A percentile compares a stretch with the other conserved stretches of the same genome.
Evolutionary conservation across 345 rosid species (phyloP).

Genomic region (Heritiera littoralis): DNA sequence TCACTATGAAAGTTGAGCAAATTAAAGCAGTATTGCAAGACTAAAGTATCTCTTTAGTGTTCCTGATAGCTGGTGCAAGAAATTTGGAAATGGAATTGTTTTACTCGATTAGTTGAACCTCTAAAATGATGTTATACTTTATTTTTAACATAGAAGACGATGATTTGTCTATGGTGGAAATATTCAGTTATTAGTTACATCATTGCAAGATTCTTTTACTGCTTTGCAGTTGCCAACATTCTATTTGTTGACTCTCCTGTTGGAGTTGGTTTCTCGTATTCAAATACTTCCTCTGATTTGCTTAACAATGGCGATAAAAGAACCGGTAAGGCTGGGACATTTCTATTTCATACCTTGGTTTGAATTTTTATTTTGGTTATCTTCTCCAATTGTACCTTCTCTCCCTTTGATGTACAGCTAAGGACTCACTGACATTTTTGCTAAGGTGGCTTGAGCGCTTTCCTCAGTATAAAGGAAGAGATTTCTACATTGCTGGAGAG

Average conservation of each 20-base stretch:
- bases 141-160: not conserved
- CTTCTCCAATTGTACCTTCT: conserved; percentile 17
- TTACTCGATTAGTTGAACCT: conserved; percentile 8
- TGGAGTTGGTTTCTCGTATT: conserved; percentile 92
- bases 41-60: not conserved
- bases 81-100: not conserved
- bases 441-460: conserved; percentile 88
- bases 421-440: conserved; percentile 72
- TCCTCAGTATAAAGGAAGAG: conserved; percentile 83
- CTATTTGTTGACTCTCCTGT: conserved; percentile 89
- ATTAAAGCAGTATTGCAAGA: not conserved
- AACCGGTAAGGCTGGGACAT: conserved; percentile 51
- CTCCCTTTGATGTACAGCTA: conserved; percentile 48
- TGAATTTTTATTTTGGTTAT: conserved; percentile 8
- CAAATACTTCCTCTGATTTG: conserved; percentile 77
- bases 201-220: conserved; percentile 15
- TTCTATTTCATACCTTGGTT: conserved; percentile 25
- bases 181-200: not conserved
- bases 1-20: not conserved
- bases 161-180: not conserved
- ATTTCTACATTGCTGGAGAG: conserved; percentile 85
- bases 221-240: conserved; percentile 74
- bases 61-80: not conserved
- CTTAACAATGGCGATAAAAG: conserved; percentile 52
- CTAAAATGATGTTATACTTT: not conserved